Evolutionary conservation across 345 rosid genomes (phyloP).

Genomic region (Populus euphratica): DNA sequence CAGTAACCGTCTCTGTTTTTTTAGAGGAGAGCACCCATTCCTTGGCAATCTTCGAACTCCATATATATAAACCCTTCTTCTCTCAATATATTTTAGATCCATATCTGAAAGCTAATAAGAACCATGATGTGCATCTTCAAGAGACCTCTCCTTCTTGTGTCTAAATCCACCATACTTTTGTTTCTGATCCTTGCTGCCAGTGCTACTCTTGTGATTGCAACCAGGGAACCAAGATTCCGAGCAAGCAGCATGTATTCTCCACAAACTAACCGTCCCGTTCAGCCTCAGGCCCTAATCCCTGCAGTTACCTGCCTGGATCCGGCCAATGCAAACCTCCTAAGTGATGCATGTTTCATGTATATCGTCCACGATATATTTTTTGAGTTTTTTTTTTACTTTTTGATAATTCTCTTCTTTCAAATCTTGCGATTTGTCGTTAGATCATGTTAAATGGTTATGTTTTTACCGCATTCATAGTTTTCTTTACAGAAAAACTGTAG

Average conservation of each 20-base stretch:
- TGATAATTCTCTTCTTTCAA: not conserved
- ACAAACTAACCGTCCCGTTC: not conserved
- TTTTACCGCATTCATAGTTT: too few species aligned
- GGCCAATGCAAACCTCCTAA: not conserved
- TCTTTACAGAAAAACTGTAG: not conserved
- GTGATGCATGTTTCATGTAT: not conserved
- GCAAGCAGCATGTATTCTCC: not conserved
- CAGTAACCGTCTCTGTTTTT: too few species aligned
- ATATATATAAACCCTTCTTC: too few species aligned
- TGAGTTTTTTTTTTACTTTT: not conserved
- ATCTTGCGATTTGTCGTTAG: not conserved
- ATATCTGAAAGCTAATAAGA: not conserved
- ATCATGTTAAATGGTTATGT: not conserved
- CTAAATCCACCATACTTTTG: too few species aligned
- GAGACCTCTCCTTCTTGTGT: not conserved
- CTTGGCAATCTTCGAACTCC: too few species aligned
- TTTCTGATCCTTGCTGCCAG: not conserved
- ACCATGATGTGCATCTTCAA: not conserved
- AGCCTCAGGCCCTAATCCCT: not conserved
- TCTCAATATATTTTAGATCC: too few species aligned
- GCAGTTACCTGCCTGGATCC: not conserved
- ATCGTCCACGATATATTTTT: too few species aligned
- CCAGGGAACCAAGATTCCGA: not conserved
- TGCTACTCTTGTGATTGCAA: not conserved
- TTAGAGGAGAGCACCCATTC: too few species aligned